Conservation (phyloP, 2,329 filamentous ascomycete genomes). For the Beauveria sp. region DNA sequence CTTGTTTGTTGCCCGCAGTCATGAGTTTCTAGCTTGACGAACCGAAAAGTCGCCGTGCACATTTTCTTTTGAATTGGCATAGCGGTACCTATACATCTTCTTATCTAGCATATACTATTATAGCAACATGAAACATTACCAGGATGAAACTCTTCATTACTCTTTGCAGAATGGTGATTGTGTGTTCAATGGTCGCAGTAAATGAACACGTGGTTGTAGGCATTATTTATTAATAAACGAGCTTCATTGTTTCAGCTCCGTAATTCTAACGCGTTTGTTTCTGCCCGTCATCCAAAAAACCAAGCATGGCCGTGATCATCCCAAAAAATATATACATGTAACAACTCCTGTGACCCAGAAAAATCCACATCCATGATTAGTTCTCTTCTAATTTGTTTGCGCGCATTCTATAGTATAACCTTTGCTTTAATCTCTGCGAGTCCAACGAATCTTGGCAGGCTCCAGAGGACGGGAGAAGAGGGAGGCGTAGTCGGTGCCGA, state of each 20-base stretch:
- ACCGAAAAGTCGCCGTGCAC: neutral
- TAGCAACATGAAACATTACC: neutral
- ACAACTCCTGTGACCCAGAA: neutral
- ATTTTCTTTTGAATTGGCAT: neutral
- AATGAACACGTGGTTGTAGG: neutral
- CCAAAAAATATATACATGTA: neutral
- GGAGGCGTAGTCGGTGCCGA: constrained; percentile 61
- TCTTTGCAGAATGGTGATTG: neutral
- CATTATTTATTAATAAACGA: neutral
- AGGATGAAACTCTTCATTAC: neutral
- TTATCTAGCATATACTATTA: neutral
- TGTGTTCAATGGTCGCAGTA: neutral
- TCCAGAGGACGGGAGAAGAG: constrained; percentile 68
- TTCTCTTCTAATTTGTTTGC: neutral
- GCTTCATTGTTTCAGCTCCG: neutral
- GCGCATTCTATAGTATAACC: neutral
- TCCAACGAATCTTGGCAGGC: constrained; percentile 67
- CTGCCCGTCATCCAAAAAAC: neutral
- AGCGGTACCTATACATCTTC: neutral
- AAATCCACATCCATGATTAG: neutral
- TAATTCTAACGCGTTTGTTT: neutral
- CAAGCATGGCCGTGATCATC: neutral
- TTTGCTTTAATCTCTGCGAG: constrained; percentile 48
- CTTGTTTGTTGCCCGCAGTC: neutral
- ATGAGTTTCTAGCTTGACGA: neutral